A percentile compares a stretch with the other conserved stretches of the same genome.
phyloP scores from a whole-genome alignment of 176 grass and related monocot genomes.

The Pontederia paniculata region DNA sequence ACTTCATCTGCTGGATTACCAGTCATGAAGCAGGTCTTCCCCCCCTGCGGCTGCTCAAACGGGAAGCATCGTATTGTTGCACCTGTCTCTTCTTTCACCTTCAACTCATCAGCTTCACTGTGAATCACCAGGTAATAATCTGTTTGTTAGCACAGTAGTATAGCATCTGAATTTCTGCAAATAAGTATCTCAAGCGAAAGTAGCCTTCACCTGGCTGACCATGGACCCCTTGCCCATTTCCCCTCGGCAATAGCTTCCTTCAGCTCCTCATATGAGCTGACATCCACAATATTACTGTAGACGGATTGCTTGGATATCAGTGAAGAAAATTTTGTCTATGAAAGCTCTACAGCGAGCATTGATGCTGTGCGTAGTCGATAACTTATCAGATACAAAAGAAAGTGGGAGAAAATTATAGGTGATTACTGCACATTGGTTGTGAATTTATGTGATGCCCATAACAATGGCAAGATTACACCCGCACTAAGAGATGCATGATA shows the following conservation, averaged over 20 bases:
- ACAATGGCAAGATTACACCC: too few species aligned
- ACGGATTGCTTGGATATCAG: not conserved
- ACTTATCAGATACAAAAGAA: too few species aligned
- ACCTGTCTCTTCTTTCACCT: constrained; percentile 93
- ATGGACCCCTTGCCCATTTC: constrained; percentile 96
- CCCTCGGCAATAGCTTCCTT: constrained; percentile 76
- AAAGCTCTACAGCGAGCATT: too few species aligned
- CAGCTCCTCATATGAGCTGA: constrained; percentile 69
- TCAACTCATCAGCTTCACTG: constrained; percentile 78
- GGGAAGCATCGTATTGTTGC: constrained; percentile 96
- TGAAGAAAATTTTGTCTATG: not conserved
- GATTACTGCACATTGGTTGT: too few species aligned
- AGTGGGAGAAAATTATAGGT: too few species aligned
- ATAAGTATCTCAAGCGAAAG: too few species aligned
- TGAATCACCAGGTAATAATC: constrained; percentile 2
- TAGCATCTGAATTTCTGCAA: too few species aligned
- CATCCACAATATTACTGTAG: constrained; percentile 81
- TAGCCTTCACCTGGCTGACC: constrained; percentile 63
- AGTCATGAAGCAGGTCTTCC: constrained; percentile 93
- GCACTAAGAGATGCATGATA: not conserved
- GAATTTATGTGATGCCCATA: too few species aligned
- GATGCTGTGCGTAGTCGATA: too few species aligned
- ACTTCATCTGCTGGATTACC: constrained; percentile 74
- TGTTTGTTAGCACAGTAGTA: too few species aligned
- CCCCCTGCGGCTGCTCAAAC: constrained; percentile 66